Evolutionary conservation across 441 rosid genomes (phyloP).

Genomic region (Euphorbia corollata): DNA sequence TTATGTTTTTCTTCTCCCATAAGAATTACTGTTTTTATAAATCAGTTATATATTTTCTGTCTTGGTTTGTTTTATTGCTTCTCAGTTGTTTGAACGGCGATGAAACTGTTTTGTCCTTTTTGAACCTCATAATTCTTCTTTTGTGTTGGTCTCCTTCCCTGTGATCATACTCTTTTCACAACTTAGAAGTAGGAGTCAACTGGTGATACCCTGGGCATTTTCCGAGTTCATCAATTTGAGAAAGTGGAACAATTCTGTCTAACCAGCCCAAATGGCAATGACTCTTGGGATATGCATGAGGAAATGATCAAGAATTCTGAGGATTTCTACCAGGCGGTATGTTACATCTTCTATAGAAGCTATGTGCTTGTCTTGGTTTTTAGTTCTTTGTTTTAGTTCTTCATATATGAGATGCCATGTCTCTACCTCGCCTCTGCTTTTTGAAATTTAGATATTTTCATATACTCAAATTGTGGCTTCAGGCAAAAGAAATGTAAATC

Average conservation of each 20-base stretch:
- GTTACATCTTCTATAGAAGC: background rate
- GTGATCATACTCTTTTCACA: background rate
- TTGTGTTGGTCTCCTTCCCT: background rate
- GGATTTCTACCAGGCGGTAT: conserved; percentile 66
- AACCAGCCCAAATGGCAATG: conserved; percentile 66
- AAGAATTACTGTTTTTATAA: background rate
- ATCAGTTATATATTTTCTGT: background rate
- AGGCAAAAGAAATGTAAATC: background rate
- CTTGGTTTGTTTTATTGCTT: background rate
- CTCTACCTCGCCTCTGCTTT: background rate
- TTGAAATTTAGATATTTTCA: background rate
- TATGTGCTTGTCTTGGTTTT: background rate
- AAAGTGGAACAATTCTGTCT: conserved; percentile 79
- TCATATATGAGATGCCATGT: background rate
- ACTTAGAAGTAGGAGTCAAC: background rate
- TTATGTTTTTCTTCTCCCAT: background rate
- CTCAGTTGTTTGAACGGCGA: background rate
- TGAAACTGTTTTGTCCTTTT: background rate
- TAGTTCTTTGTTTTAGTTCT: background rate
- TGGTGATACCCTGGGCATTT: conserved; percentile 68
- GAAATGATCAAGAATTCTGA: conserved; percentile 76
- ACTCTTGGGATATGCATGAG: conserved; percentile 78
- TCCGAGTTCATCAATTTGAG: conserved; percentile 84
- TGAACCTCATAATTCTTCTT: background rate
- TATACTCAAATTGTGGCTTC: background rate